Base-by-base conservation (phyloP, 116 monocot species). In the Posidonia oceanica region DNA sequence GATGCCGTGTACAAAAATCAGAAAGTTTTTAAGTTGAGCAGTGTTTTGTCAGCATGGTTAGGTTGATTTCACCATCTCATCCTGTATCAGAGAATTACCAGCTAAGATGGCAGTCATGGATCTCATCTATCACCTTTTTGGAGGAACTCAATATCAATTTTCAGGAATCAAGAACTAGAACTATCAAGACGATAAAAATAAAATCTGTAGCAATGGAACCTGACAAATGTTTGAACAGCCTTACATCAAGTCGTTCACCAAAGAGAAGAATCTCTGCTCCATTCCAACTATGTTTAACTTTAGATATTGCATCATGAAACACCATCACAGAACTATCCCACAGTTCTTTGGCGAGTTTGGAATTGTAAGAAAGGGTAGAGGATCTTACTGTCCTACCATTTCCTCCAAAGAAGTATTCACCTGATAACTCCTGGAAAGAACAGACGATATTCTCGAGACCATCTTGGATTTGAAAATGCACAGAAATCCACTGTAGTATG, bases 1-100 rank as follows among this genome's bases (percentile, higher is more conserved):
- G 96, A 96, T 80, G 96, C 91, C 48, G 85, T 96, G 59, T 89
- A 91, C 73, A 80, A 86, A 14, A 88, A 96, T 80, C 91, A 88
- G 70, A 96, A 82, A 42, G 7, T 42, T 42, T 4, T 42, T 5
- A 8, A 5, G 42, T 42, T 42, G 42, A 42, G 8, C 8, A 42
- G 29, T 42, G 42, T 42, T 42, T 42, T 8, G 8, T 42, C 42
- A 8, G 8, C 8, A 42, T 42, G 8, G 8, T 8, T 42, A 42
- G 8, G 42, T 42, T 42, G 42, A 42, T 29, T 29, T 29, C 29
- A 29, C 29, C 29, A 29, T 29, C 29, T 29, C 29, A 29, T 29
- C 29, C 29, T 29, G 29, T 1, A 29, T 29, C 29, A 29, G 29
- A 29, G 29, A 29, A 29, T 29, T 29, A 29, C 29, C 29, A 29